Base-by-base conservation (phyloP, 306 rosid species). In the Betula pendula region DNA sequence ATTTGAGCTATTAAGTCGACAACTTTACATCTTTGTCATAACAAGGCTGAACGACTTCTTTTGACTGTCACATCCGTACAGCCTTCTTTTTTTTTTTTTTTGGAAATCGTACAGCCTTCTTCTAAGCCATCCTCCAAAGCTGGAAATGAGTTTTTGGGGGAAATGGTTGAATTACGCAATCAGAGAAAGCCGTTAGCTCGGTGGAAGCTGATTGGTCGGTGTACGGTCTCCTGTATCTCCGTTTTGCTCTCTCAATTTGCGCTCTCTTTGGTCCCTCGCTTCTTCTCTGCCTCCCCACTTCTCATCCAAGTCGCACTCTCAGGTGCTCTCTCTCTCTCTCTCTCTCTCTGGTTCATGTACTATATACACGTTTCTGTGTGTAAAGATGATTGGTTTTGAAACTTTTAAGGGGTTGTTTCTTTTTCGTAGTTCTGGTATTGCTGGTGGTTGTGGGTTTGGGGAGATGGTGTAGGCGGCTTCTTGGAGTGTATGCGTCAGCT, bases 301-400 rank as follows among this genome's bases (percentile, higher is more conserved):
- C 53, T 82, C 78, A 52, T 62, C 70, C 85, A 84, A 53, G 80
- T 87, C 71, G 44, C 73, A 16, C 78, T 87, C 63, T 87, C 90
- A 78, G 88, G 88, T 77, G 2, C 40, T 62, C 60, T 77, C 25
- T 52, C 4, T 38, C 38, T 9, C 16, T n/a, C 40, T 62, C 60
- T 77, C 25, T 52, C 4, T 38, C 38, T 69, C 10, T 8, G 0
- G 38, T 11, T 44, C 9, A 9, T 14, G 25, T 29, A 12, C 8
- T 11, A 60, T 10, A 13, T 22, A 20, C 62, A 2, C 9, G 25
- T 3, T 2, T 24, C 0, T 60, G 40, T 35, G 11, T 55, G 19
- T 45, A 20, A 7, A 50, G 45, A 14, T 29, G 22, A 29, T 80
- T 68, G 58, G 53, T 68, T 3, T 11, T 52, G 43, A 52, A 73